Percentiles rank a stretch among this genome's conserved stretches.
phyloP scores from a whole-genome alignment of 2,329 filamentous ascomycete genomes.

The Podosphaera fusca region DNA sequence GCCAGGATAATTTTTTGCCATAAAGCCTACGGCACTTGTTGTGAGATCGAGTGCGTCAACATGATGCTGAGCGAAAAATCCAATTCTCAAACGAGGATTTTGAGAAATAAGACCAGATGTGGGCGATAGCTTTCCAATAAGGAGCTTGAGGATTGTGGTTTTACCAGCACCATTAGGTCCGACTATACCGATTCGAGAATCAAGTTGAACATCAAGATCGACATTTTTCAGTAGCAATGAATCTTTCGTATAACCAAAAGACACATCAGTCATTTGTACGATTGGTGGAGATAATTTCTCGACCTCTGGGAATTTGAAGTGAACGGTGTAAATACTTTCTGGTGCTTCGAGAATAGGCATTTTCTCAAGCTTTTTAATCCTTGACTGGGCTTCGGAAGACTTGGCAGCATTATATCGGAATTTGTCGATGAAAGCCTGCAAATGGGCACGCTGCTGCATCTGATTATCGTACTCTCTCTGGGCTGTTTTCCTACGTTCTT shows the following conservation, averaged over 20 bases:
- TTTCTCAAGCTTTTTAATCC: slow-evolving; percentile 96
- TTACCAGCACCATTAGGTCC: slow-evolving; percentile 97
- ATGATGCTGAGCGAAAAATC: slow-evolving; percentile 97
- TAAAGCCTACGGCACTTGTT: slow-evolving; percentile 78
- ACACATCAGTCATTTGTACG: slow-evolving; percentile 84
- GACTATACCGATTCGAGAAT: slow-evolving; percentile 97
- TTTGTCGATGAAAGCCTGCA: slow-evolving; percentile 98
- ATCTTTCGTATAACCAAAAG: slow-evolving; percentile 69
- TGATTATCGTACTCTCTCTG: slow-evolving; percentile 98
- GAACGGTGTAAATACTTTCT: slow-evolving; percentile 83
- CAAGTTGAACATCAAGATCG: slow-evolving; percentile 88
- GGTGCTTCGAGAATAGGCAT: slow-evolving; percentile 84
- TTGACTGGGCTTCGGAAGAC: slow-evolving; percentile 89
- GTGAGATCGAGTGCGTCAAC: slow-evolving; percentile 86
- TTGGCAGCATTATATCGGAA: slow-evolving; percentile 99
- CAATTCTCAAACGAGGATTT: slow-evolving; percentile 69
- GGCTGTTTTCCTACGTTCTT: slow-evolving; percentile 88
- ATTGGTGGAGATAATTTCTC: slow-evolving; percentile 95
- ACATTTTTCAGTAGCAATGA: slow-evolving; percentile 64
- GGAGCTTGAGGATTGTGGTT: slow-evolving; percentile 92
- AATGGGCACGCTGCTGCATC: slow-evolving; percentile 76
- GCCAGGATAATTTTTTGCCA: slow-evolving; percentile 79
- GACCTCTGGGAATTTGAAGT: slow-evolving; percentile 93
- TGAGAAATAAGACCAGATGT: slow-evolving; percentile 65
- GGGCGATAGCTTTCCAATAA: slow-evolving; percentile 64